A percentile compares a stretch with the other conserved stretches of the same genome.
These are phyloP conservation scores for Boletus insuetus DNA, from an alignment of 768 basidiomycete genomes.

Conservation along the genomic window DNA sequence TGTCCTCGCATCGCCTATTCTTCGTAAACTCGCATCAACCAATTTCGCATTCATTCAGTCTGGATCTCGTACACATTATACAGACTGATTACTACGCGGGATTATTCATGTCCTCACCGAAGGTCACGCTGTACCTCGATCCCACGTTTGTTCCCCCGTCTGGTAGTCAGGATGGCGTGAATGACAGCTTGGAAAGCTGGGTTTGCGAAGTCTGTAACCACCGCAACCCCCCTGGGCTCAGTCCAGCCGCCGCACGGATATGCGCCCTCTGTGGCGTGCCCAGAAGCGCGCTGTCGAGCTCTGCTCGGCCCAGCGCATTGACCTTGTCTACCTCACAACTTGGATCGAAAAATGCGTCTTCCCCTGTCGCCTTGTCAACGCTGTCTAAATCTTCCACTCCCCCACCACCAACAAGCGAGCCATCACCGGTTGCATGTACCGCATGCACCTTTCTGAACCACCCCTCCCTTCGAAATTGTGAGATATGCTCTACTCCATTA, in stretches of 20 bases:
- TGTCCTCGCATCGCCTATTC: slow-evolving; percentile 84
- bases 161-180: slow-evolving; percentile 28
- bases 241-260: slow-evolving; percentile 62
- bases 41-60: slow-evolving; percentile 56
- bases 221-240: slow-evolving; percentile 74
- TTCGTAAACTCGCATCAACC: slow-evolving; percentile 61
- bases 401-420: slow-evolving; percentile 16
- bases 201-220: slow-evolving; percentile 88
- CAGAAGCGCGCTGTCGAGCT: slow-evolving; percentile 37
- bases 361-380: slow-evolving; percentile 23
- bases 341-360: slow-evolving; percentile 35
- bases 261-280: slow-evolving; percentile 86
- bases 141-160: slow-evolving; percentile 22
- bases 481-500: slow-evolving; percentile 80
- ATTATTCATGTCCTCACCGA: slow-evolving; percentile 84
- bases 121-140: slow-evolving; percentile 75
- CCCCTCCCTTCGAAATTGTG: slow-evolving; percentile 67
- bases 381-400: slow-evolving; percentile 20
- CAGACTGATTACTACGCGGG: slow-evolving; percentile 90
- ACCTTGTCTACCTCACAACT: slow-evolving; percentile 41
- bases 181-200: slow-evolving; percentile 58
- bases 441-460: slow-evolving; percentile 94
- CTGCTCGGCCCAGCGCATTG: slow-evolving; percentile 27
- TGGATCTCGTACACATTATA: slow-evolving; percentile 61
- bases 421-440: slow-evolving; percentile 59